Conservation (phyloP, 441 rosid species). For the Pelargonium cotyledonis region DNA sequence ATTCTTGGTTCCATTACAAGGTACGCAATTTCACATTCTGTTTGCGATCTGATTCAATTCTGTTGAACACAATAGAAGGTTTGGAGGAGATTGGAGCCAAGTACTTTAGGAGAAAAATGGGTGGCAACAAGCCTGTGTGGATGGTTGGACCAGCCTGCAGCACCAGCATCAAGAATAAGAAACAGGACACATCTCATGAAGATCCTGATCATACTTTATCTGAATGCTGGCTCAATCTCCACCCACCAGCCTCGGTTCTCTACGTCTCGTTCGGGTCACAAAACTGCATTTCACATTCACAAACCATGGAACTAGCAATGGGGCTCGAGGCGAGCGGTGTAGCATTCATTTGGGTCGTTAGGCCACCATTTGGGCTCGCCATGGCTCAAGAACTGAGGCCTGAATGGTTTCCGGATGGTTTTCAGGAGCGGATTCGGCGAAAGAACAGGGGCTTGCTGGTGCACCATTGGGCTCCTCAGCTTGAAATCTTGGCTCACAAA, state of each 20-base stretch:
- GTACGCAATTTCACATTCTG: constrained; percentile 10
- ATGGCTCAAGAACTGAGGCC: constrained; percentile 10
- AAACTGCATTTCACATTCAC: constrained; percentile 12
- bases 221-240: constrained; percentile 13
- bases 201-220: no score
- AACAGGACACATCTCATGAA: background rate
- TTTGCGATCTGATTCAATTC: constrained; percentile 13
- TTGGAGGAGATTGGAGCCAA: constrained; percentile 10
- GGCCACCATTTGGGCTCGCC: constrained; percentile 13
- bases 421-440: constrained; percentile 9
- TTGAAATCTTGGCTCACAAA: constrained; percentile 15
- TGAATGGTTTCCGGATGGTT: constrained; percentile 24
- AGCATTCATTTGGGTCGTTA: constrained; percentile 21
- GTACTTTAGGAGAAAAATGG: constrained; percentile 17
- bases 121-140: constrained; percentile 20
- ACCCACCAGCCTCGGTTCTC: constrained; percentile 17
- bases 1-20: constrained; percentile 4
- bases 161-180: no score
- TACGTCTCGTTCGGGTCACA: constrained; percentile 20
- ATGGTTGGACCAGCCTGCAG: constrained; percentile 20
- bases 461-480: constrained; percentile 20
- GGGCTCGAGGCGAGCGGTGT: constrained; percentile 21
- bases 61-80: constrained; percentile 15
- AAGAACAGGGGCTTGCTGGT: constrained; percentile 17
- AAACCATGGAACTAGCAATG: constrained; percentile 20